Evolutionary conservation across 2,329 filamentous ascomycete species (phyloP), one percentile per base, ranked within the genome.

Genomic region (Alternaria triticina): DNA sequence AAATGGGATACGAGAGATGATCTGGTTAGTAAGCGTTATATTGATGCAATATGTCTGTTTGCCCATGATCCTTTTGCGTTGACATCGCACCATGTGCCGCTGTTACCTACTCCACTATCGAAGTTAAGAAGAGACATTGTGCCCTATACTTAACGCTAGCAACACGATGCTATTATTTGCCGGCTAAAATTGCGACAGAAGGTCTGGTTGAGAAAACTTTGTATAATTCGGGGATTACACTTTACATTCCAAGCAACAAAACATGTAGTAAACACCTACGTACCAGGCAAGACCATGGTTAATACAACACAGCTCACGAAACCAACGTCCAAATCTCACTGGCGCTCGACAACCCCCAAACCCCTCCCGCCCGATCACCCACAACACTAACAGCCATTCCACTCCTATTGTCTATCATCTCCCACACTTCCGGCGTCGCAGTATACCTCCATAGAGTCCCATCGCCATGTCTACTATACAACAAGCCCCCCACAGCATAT

Each of bases 361-460:
- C 74, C 6, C 33, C 54, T 5, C 74, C 73, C 15, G 45, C 62
- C 23, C 73, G 44, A 64, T 74, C 73, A 15, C 74, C 74, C 46
- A 74, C 59, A 6, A 74, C 61, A 27, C 27, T 30, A 22, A 17
- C 57, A 10, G 49, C 22, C 36, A 40, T 40, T 6, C 64, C 64
- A 17, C 44, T 33, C 50, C 57, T 49, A n/a, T 56, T 54, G 66
- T 76, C 74, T 46, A 76, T 46, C 66, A 62, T 44, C 67, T 77
- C 74, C 74, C 74, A 77, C 20, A 75, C 59, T 10, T 40, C 43
- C 45, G 64, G 67, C 12, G 69, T 73, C 4, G 72, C 74, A 40
- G 74, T 75, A 64, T 74, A 77, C 20, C 74, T 62, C 71, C 72
- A 77, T 5, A 74, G 50, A 15, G 60, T 70, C 8, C 74, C 71